Evolutionary conservation across 2,329 filamentous ascomycete species (phyloP).

Genomic region (Colletotrichum kahawae): DNA sequence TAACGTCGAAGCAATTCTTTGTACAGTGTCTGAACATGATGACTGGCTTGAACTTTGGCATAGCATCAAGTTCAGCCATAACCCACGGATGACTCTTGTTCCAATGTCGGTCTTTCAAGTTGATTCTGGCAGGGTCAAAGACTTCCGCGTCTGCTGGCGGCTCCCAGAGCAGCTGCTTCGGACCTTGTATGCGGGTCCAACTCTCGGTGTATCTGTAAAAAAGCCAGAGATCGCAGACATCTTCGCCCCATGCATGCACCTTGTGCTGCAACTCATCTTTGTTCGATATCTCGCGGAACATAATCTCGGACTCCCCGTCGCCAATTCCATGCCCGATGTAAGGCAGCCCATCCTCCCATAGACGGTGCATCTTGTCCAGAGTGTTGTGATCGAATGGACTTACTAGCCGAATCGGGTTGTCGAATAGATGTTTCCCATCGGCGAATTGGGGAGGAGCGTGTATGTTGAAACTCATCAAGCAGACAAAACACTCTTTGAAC

Average conservation of each 20-base stretch:
- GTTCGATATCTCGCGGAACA: not conserved
- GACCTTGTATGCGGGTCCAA: rapidly evolving
- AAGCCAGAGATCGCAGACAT: not conserved
- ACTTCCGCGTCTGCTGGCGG: not conserved
- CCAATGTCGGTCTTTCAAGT: not conserved
- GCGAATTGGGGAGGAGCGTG: rapidly evolving
- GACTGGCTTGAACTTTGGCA: not conserved
- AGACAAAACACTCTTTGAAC: not conserved
- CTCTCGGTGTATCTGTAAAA: not conserved
- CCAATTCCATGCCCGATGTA: rapidly evolving
- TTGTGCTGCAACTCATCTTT: rapidly evolving
- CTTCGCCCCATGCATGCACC: rapidly evolving
- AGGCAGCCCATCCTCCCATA: not conserved
- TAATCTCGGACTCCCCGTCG: rapidly evolving
- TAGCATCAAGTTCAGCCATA: not conserved
- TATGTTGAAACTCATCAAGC: not conserved
- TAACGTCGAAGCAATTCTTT: not conserved
- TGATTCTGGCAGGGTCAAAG: not conserved
- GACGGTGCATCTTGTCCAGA: rapidly evolving
- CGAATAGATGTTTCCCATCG: rapidly evolving
- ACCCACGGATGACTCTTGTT: not conserved
- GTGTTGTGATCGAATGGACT: rapidly evolving
- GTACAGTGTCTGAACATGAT: not conserved
- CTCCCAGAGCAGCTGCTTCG: not conserved
- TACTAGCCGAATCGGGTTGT: rapidly evolving